phyloP scores from a whole-genome alignment of 1,139 yeast species.

The Pichia sp. region DNA sequence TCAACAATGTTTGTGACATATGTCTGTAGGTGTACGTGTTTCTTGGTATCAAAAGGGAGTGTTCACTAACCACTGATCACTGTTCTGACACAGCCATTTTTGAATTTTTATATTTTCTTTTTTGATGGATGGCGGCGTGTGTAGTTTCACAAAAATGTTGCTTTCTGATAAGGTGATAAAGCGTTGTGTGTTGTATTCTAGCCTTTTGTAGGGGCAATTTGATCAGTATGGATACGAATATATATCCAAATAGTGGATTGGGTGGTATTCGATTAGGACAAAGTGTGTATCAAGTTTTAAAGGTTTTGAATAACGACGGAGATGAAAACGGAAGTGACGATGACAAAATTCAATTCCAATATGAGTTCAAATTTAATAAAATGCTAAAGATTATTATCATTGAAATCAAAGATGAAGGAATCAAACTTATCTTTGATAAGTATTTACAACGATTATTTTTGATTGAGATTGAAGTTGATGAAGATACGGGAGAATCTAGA shows the following conservation, averaged over 20 bases:
- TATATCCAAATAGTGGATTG: slow-evolving; percentile 8
- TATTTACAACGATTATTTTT: slow-evolving; percentile 38
- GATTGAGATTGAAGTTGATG: slow-evolving; percentile 36
- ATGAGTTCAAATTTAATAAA: slow-evolving; percentile 26
- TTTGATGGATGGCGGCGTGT: too few relatives aligned
- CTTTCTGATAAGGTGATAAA: too few relatives aligned
- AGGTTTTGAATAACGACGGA: slow-evolving; percentile 12
- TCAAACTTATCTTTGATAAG: slow-evolving; percentile 38
- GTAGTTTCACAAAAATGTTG: too few relatives aligned
- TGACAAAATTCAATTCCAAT: too few relatives aligned
- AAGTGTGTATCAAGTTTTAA: slow-evolving; percentile 21
- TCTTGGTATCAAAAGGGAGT: too few relatives aligned
- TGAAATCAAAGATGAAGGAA: slow-evolving; percentile 19
- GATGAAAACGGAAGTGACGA: slow-evolving; percentile 20
- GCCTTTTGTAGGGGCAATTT: not conserved
- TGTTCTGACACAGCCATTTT: too few relatives aligned
- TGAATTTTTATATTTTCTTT: too few relatives aligned
- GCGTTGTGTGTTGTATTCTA: too few relatives aligned
- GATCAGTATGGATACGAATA: not conserved
- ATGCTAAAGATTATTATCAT: slow-evolving; percentile 1
- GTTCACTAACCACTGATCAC: too few relatives aligned
- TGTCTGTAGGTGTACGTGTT: not conserved
- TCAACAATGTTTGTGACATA: slow-evolving; percentile 5
- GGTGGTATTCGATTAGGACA: slow-evolving; percentile 3
- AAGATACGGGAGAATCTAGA: not conserved